Base-by-base conservation (phyloP, 2,329 filamentous ascomycete species). In the Chaetothyriales sp. region DNA sequence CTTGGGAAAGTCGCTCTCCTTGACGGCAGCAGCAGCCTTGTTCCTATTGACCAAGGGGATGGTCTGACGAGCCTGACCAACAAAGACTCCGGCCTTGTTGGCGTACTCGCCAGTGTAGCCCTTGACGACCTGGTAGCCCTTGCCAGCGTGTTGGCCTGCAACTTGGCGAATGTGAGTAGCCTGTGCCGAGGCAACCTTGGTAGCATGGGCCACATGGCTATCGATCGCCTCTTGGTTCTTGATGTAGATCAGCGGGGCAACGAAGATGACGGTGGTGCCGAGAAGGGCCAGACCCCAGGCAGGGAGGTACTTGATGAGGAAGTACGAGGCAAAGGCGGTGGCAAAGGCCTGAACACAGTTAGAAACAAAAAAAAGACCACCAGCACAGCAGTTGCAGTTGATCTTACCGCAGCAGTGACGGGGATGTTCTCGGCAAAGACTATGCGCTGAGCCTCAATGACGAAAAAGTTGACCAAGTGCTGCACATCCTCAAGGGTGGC, bases 401-500 rank as follows among this genome's bases (percentile, higher is more conserved):
- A 44, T 67, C 77, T 64, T 73, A 81, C 78, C 53, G 71, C 72
- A 62, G 77, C 64, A 12, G 79, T 81, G 53, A 74, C 75, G 53
- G 74, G 72, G 50, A 81, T 69, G 60, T 82, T 82, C 71, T 83
- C 79, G 28, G 76, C 79, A 59, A 81, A 83, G 53, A 82, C 64
- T 56, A 82, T 73, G 52, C 79, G 75, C 70, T 83, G 79, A 63
- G 79, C 77, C 63, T 83, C 79, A 55, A 83, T 80, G 58, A 82
- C 72, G 66, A 81, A 79, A 68, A 83, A 83, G 69, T 82, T 81
- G 67, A 78, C 71, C 49, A 83, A 69, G 66, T 82, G 78, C 64
- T 79, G 77, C 12, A 80, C 63, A 62, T 82, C 79, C 57, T 79
- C 78, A 47, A 79, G 67, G 19, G 78, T 66, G 52, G 73, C 75